Base-by-base conservation (phyloP, 495 filamentous ascomycete genomes). In the Evernia prunastri region DNA sequence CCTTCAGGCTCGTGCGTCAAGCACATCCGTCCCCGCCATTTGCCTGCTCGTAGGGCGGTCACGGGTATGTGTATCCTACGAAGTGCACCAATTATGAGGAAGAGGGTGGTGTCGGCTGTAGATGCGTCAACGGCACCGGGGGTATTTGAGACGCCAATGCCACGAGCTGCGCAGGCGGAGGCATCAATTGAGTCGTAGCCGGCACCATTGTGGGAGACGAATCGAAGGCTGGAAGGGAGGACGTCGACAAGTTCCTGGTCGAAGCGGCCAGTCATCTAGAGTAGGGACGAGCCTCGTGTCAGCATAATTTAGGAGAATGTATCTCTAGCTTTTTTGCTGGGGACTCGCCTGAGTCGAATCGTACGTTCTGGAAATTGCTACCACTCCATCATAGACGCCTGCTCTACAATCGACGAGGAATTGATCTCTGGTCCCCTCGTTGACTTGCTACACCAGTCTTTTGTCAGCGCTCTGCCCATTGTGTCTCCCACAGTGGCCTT, bases 161-260 rank as follows among this genome's bases (percentile, higher is more conserved):
- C 79, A 66, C 81, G 77, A 37, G 79, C 74, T 18, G 86, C 81
- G 72, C 88, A 91, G n/a, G 82, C 85, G 9, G 81, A 68, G 33
- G 91, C 78, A 68, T 92, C 88, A 36, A 94, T 82, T 63, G 91
- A 89, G 68, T 94, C 90, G 71, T 94, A 94, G 4, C 90, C 90
- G 36, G 90, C 90, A 40, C 91, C 92, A 70, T 91, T 92, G 72
- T 96, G 91, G 71, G 85, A 88, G 66, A 96, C 82, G 73, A 89
- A 96, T 66, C 83, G 86, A 45, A 96, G 71, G 4, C 83, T 86
- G 37, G 73, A 69, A 1, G 91, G 91, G 18, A 90, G 77, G 9
- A 76, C 71, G 7, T 79, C 72, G 56, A 90, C 71, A 61, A 90
- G 67, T 66, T 86, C 84, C 23, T 72, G 75, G 65, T 87, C 78